Evolutionary conservation across 371 early-diverging fungal species (phyloP).

Genomic region (Funneliformis caledonium): DNA sequence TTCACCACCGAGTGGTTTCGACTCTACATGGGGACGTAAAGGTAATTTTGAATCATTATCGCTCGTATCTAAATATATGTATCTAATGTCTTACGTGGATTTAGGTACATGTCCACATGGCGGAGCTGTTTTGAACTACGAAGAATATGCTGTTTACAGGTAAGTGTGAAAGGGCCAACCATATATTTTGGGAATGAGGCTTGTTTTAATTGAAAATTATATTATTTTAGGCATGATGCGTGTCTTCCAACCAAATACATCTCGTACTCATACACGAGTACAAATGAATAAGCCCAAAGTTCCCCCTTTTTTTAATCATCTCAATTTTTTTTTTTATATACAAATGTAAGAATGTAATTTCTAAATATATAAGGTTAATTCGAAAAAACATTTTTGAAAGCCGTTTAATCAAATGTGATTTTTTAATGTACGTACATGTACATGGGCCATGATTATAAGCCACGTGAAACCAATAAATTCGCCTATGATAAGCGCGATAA

Average conservation of each 20-base stretch:
- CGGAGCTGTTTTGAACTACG: neutral
- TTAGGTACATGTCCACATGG: slow-evolving; percentile 32
- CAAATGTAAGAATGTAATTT: too few relatives aligned
- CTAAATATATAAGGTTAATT: too few relatives aligned
- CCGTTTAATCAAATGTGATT: too few relatives aligned
- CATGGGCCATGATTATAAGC: too few relatives aligned
- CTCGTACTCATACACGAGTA: slow-evolving; percentile 17
- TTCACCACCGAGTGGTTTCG: neutral
- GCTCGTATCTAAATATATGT: too few relatives aligned
- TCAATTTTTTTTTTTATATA: too few relatives aligned
- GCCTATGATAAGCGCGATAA: too few relatives aligned
- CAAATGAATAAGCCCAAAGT: neutral
- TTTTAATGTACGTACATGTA: too few relatives aligned
- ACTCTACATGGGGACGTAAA: slow-evolving; percentile 29
- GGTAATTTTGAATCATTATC: slow-evolving; percentile 1
- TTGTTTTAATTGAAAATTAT: neutral
- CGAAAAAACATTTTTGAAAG: too few relatives aligned
- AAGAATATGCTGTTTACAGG: slow-evolving; percentile 33
- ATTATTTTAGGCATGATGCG: slow-evolving; percentile 18
- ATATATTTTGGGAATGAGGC: neutral
- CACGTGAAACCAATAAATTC: too few relatives aligned
- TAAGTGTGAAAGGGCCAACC: neutral
- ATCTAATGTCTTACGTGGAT: neutral
- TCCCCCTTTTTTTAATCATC: too few relatives aligned
- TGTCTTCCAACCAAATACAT: slow-evolving; percentile 22